Percentiles rank a stretch among this genome's conserved stretches.
These are phyloP conservation scores for Chalciporus piperatus DNA, from an alignment of 768 basidiomycete genomes.

Conservation along the genomic window DNA sequence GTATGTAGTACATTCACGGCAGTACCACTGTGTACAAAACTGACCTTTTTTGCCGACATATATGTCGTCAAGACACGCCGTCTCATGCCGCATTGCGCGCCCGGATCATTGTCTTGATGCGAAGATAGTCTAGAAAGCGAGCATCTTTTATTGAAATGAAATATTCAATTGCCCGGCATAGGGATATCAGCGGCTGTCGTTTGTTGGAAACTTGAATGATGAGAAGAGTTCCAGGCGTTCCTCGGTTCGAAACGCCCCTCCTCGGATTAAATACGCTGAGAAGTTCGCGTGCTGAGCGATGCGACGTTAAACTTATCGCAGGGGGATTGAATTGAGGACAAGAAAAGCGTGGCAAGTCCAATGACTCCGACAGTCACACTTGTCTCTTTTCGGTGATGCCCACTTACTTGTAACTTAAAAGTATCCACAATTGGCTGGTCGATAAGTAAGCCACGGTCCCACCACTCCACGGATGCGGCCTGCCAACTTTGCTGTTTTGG, in stretches of 20 bases:
- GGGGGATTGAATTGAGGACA: background rate
- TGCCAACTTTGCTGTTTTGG: background rate
- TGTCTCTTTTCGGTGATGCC: background rate
- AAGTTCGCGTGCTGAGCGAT: background rate
- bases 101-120: constrained; percentile 9
- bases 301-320: background rate
- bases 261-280: background rate
- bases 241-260: background rate
- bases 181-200: constrained; percentile 1
- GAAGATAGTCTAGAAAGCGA: constrained; percentile 5
- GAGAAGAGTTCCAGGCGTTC: background rate
- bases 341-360: background rate
- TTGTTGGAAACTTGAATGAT: background rate
- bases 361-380: constrained; percentile 4
- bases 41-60: constrained; percentile 1
- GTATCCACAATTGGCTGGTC: background rate
- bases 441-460: background rate
- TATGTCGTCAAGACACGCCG: constrained; percentile 5
- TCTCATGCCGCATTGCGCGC: background rate
- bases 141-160: constrained; percentile 1
- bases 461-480: no score
- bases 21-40: background rate
- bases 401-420: background rate
- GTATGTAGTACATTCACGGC: background rate
- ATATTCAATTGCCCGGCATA: background rate